Conservation (phyloP, 2,329 filamentous ascomycete species). For the Podosphaera fusca region DNA sequence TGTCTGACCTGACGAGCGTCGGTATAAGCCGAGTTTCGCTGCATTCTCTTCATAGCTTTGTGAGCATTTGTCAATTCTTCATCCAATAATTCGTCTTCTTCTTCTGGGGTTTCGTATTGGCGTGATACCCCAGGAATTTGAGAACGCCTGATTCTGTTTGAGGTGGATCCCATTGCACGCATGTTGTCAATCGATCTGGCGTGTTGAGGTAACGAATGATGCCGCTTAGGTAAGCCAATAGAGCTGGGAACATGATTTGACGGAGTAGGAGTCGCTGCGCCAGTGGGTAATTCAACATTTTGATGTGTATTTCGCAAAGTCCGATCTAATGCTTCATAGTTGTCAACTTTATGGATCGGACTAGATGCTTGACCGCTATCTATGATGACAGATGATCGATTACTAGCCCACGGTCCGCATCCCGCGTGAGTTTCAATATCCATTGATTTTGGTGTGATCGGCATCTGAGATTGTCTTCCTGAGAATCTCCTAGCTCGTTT, state of each 20-base stretch:
- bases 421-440: slow-evolving; percentile 86
- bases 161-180: slow-evolving; percentile 35
- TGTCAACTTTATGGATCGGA: slow-evolving; percentile 28
- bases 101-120: slow-evolving; percentile 82
- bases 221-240: slow-evolving; percentile 29
- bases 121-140: slow-evolving; percentile 54
- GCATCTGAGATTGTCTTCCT: slow-evolving; percentile 56
- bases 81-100: slow-evolving; percentile 87
- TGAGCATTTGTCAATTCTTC: slow-evolving; percentile 64
- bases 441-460: slow-evolving; percentile 56
- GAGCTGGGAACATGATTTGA: slow-evolving; percentile 28
- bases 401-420: slow-evolving; percentile 71
- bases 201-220: slow-evolving; percentile 38
- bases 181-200: slow-evolving; percentile 35
- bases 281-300: slow-evolving; percentile 21
- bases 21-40: slow-evolving; percentile 17
- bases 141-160: slow-evolving; percentile 58
- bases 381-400: slow-evolving; percentile 62
- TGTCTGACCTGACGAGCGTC: slow-evolving; percentile 31
- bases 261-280: slow-evolving; percentile 22
- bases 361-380: slow-evolving; percentile 28
- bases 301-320: slow-evolving; percentile 31
- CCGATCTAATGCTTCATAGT: slow-evolving; percentile 37
- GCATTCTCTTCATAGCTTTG: slow-evolving; percentile 50
- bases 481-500: slow-evolving; percentile 86